Base-by-base conservation (phyloP, 2,329 filamentous ascomycete species). In the Calycina herbarum region DNA sequence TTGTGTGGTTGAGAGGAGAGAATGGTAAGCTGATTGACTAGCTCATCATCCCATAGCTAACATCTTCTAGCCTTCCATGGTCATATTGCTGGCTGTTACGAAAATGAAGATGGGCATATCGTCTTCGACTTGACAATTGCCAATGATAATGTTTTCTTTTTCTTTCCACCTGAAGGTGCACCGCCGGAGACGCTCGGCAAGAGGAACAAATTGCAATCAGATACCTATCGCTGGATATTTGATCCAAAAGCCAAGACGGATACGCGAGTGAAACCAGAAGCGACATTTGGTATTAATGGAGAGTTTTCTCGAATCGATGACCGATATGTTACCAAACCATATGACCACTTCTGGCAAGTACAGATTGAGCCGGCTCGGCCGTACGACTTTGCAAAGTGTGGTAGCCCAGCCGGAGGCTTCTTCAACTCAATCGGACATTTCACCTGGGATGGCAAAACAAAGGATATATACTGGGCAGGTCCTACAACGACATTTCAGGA, bases 1-100 rank as follows among this genome's bases (percentile, higher is more conserved):
- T 85, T 54, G 74, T 81, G 0, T 85, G 83, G 83, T 78, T 84
- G 61, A 73, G 81, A 31, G 80, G 81, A 8, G 79, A 82, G 59
- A 85, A 85, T 63, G 82, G 82, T 83, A 76, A 51, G 45, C 8
- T n/a, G 76, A 67, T 71, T 24, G 7, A 15, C 29, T 63, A 62
- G 62, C 17, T n/a, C 48, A 38, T 35, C 5, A 29, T 2, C 24
- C n/a, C 29, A 11, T 54, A 33, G 31, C 62, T 68, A 54, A 68
- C 5, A 24, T 7, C 10, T 15, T 5, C 11, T 17, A 70, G 68
- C 59, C 20, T 71, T 71, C 51, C 70, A 71, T 60, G 70, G 81
- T 6, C 81, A 83, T 63, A 76, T 82, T 17, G 81, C 80, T 1
- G 80, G 81, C 8, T 82, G 80, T 66, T 83, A 82, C 70, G 81